Conservation (phyloP, 1,139 yeast species). For the Candida pseudoviswanathii region DNA sequence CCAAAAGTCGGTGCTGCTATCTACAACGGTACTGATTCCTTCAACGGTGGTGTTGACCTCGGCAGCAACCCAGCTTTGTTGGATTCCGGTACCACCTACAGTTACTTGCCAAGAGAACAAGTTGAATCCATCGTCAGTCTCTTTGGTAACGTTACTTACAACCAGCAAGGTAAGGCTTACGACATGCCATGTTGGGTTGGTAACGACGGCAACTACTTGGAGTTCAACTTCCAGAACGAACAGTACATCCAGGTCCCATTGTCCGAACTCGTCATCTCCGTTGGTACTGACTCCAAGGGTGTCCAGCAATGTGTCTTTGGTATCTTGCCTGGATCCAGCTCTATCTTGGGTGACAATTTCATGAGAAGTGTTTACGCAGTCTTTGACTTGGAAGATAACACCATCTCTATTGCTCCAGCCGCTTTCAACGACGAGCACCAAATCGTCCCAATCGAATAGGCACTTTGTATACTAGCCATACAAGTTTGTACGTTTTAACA, state of each 20-base stretch:
- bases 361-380: constrained; percentile 41
- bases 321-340: constrained; percentile 13
- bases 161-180: constrained; percentile 24
- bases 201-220: constrained; percentile 24
- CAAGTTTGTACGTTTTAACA: too few relatives aligned
- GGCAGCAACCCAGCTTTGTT: constrained; percentile 26
- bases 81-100: constrained; percentile 45
- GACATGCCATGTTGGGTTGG: constrained; percentile 32
- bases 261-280: constrained; percentile 19
- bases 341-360: constrained; percentile 39
- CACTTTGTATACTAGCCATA: background rate
- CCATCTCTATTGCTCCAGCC: constrained; percentile 40
- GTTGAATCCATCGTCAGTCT: constrained; percentile 18
- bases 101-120: constrained; percentile 26
- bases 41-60: constrained; percentile 14
- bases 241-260: constrained; percentile 28
- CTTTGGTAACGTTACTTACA: constrained; percentile 19
- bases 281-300: constrained; percentile 17
- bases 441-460: constrained; percentile 19
- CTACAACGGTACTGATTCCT: constrained; percentile 16
- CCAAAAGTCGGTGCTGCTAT: constrained; percentile 13
- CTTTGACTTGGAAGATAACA: constrained; percentile 40
- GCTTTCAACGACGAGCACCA: constrained; percentile 29
- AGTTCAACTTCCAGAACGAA: constrained; percentile 29
- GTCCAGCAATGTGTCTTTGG: constrained; percentile 18